Evolutionary conservation across 208 protist species (phyloP).

Genomic region (Naegleria lovaniensis): DNA sequence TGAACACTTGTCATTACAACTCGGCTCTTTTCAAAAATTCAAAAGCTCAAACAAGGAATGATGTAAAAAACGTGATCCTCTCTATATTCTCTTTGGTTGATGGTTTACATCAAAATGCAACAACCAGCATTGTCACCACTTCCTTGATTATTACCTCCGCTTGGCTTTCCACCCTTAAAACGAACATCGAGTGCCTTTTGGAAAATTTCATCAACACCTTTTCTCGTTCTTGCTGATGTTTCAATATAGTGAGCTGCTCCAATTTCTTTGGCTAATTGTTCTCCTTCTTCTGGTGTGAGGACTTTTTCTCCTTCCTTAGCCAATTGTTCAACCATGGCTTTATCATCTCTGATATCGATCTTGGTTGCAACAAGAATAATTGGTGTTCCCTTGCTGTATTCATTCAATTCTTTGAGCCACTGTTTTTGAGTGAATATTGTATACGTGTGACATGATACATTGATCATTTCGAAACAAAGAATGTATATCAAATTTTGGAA

Average conservation of each 20-base stretch:
- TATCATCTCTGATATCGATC: conserved; percentile 65
- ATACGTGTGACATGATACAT: neutral
- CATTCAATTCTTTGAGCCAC: conserved; percentile 62
- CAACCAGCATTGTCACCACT: neutral
- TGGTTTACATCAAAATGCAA: conserved; percentile 2
- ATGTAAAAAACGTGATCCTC: too few species aligned
- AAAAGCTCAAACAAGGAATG: too few species aligned
- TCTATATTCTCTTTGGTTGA: too few species aligned
- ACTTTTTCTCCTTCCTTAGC: conserved; percentile 39
- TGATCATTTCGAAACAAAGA: too few species aligned
- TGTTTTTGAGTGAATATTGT: neutral
- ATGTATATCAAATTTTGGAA: too few species aligned
- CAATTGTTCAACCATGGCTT: neutral
- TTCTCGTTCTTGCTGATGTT: conserved; percentile 67
- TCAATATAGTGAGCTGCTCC: conserved; percentile 73
- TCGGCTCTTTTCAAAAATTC: too few species aligned
- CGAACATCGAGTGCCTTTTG: neutral
- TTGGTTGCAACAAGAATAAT: conserved; percentile 82
- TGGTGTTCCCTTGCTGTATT: conserved; percentile 57
- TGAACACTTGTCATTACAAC: too few species aligned
- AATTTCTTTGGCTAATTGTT: conserved; percentile 61
- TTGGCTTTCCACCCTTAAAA: neutral
- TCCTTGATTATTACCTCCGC: neutral
- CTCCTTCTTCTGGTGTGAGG: conserved; percentile 51
- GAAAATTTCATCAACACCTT: conserved; percentile 5